These are phyloP conservation scores for Quercus parvula DNA, from an alignment of 306 rosid genomes.

Conservation along the genomic window DNA sequence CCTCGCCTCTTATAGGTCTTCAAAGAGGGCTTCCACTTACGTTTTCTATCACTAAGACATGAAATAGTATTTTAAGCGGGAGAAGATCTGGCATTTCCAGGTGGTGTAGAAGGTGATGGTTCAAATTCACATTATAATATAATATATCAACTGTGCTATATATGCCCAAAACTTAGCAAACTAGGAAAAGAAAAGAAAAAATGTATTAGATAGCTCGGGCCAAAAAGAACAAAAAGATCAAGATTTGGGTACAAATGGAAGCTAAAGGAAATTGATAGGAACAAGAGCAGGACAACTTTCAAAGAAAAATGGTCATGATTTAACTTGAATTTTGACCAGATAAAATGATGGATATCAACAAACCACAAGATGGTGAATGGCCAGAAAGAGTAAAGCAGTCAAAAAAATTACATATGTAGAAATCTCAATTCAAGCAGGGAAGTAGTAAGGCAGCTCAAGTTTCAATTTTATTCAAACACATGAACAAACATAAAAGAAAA, in stretches of 20 bases:
- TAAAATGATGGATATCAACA: neutral
- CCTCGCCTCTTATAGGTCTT: too few species aligned
- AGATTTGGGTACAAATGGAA: neutral
- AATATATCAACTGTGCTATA: neutral
- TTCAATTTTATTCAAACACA: neutral
- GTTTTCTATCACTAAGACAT: too few species aligned
- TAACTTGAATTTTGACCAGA: neutral
- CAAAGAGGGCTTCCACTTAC: too few species aligned
- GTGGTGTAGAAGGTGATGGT: neutral
- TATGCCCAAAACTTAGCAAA: conserved; percentile 1
- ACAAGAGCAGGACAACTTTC: conserved; percentile 3
- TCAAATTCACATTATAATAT: conserved; percentile 3
- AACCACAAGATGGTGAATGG: neutral
- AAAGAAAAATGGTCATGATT: neutral
- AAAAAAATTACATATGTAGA: neutral
- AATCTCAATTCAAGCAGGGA: conserved; percentile 9
- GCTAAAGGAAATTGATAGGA: neutral
- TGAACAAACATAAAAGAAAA: conserved; percentile 3
- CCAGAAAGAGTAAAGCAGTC: neutral
- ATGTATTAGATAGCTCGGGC: neutral
- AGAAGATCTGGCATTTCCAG: neutral
- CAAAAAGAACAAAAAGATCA: neutral
- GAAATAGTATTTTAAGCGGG: too few species aligned
- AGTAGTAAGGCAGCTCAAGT: neutral
- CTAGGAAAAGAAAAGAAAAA: neutral